Base-by-base conservation (phyloP, 192 early-diverging fungal genomes). In the Helicostylum pulchrum region DNA sequence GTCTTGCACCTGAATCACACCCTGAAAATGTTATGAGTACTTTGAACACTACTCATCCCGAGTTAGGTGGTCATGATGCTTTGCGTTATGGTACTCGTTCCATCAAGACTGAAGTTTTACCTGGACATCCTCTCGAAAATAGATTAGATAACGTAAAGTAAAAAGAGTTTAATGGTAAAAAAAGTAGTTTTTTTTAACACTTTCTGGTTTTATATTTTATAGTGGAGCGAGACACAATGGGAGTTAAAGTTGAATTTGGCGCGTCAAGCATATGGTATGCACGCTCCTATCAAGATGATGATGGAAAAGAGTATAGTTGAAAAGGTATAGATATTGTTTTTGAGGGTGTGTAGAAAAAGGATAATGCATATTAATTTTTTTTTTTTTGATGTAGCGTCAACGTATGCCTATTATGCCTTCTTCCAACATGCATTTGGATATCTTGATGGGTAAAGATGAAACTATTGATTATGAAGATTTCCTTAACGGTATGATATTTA, bases 391-490 rank as follows among this genome's bases (percentile, higher is more conserved):
- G 36, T 52, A 66, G 83, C 67, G 68, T 48, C 77, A 77, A 56
- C 70, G 77, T 55, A 67, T 84, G 56, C 78, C 89, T 62, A 80
- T 80, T 55, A 54, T 89, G 50, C 72, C 82, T 57, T 60, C 70
- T 26, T 83, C 86, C 32, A 92, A 90, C 61, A 30, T 82, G 0
- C 74, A 78, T 53, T 61, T 92, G 59, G 94, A 96, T 75, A 95
- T 99, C 58, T 79, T 99, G 49, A 75, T 79, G 61, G 95, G 95
- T 60, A 85, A 83, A 66, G 97, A 99, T 77, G 83, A 87, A 56
- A 86, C 88, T 7, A 87, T 97, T 62, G 97, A 93, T 43, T 88
- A 94, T 63, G 89, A 92, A 68, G 97, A 99, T 65, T 84, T 96
- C 67, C 83, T 95, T 66, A 88, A 89, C 46, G 85, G 89, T 89